phyloP scores from a whole-genome alignment of 1,284 basidiomycete species.

The Tilletia caries region DNA sequence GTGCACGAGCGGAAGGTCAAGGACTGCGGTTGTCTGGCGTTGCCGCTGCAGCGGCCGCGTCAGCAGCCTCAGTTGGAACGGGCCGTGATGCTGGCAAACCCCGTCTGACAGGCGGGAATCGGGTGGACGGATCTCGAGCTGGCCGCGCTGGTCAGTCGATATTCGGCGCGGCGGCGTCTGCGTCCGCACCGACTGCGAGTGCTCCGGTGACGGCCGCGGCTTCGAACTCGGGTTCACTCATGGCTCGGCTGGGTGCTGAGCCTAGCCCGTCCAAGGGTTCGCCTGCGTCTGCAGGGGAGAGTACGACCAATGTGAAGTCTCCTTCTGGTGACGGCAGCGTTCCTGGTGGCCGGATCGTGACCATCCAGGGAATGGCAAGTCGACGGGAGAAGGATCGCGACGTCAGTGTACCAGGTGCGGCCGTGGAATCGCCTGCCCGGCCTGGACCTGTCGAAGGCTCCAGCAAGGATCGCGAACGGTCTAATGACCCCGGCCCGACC shows the following conservation, averaged over 20 bases:
- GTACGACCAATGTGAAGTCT: not conserved
- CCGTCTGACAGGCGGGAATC: not conserved
- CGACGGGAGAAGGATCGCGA: not conserved
- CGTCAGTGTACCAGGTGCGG: too few species aligned
- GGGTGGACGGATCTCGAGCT: not conserved
- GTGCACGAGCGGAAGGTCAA: not conserved
- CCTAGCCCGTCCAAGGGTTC: not conserved
- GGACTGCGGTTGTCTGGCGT: not conserved
- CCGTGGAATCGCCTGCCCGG: too few species aligned
- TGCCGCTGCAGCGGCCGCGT: constrained; percentile 1
- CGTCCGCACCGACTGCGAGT: not conserved
- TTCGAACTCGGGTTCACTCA: not conserved
- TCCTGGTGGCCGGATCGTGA: not conserved
- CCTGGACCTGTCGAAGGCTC: too few species aligned
- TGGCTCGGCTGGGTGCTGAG: not conserved
- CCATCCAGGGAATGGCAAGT: not conserved
- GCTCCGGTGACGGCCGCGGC: not conserved
- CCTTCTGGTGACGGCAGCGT: not conserved
- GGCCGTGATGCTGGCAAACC: not conserved
- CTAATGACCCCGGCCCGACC: too few species aligned
- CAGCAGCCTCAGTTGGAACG: not conserved
- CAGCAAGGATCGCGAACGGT: too few species aligned
- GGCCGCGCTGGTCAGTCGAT: not conserved
- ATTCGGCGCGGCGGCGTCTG: not conserved
- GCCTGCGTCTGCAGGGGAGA: not conserved